Evolutionary conservation across 441 rosid species (phyloP), one percentile per base, ranked within the genome.

Genomic region (Iberis amara): DNA sequence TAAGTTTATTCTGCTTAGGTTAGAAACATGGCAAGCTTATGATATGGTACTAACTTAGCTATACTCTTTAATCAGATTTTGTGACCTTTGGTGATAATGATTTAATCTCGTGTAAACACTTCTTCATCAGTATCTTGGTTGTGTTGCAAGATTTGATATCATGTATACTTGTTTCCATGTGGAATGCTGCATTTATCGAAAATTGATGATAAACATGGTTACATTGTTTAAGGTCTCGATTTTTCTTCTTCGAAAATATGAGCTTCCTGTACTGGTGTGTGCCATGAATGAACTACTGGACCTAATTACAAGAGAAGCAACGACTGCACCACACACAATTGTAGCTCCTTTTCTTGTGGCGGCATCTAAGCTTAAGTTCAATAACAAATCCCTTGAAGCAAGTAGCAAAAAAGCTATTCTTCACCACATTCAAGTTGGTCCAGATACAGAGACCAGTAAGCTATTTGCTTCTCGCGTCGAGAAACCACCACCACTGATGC

Each of bases 361-460:
- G 3, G 57, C 78, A 51, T 74, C 87, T 36, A 79, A 76, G 72
- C 82, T 86, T 27, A 84, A 77, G 75, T 74, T 66, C 68, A 82
- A 80, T 58, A 67, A 48, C 54, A 76, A 49, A 66, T 58, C 64
- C 41, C 39, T 50, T 31, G 64, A 71, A 18, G 57, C 57, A 37
- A 71, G 66, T 28, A 69, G 53, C 59, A 65, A 68, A 24, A 66
- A 69, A 41, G 54, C 65, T 57, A 51, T 57, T 42, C 68, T 84
- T 32, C 79, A 70, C 51, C 62, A 79, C 44, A 32, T 81, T 54
- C 89, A 76, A 64, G 59, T 82, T 23, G 94, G 94, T 55, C 71
- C 73, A 23, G 83, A 76, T 68, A 82, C 87, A 28, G 85, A 75
- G 24, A 9, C 61, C 41, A 57, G 72, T 58, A 55, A 33, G 28